phyloP scores from a whole-genome alignment of 805 yeast species.

The Cyberlindnera mississippiensis region DNA sequence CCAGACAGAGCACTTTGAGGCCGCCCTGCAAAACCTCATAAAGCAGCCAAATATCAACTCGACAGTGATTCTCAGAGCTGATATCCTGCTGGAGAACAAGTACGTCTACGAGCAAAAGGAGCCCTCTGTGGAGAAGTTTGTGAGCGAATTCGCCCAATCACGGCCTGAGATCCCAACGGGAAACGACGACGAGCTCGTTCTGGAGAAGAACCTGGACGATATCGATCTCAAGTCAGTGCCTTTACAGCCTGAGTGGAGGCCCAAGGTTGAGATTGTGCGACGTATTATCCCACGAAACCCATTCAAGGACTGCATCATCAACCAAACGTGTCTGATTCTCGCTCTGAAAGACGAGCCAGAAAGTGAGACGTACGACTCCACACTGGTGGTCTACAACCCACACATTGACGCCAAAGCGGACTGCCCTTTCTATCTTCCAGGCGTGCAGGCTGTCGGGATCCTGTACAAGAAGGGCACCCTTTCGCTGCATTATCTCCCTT shows the following conservation, averaged over 20 bases:
- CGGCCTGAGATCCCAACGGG: constrained; percentile 32
- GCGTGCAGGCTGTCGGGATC: constrained; percentile 74
- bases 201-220: constrained; percentile 38
- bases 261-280: constrained; percentile 59
- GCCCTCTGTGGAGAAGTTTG: constrained; percentile 22
- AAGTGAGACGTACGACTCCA: constrained; percentile 31
- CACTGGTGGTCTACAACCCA: constrained; percentile 71
- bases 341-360: constrained; percentile 27
- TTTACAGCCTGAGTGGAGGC: constrained; percentile 28
- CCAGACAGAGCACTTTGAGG: constrained; percentile 53
- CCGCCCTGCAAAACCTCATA: constrained; percentile 76
- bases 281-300: constrained; percentile 92
- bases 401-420: constrained; percentile 58
- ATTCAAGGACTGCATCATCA: constrained; percentile 72
- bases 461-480: constrained; percentile 41
- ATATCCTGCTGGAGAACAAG: constrained; percentile 53
- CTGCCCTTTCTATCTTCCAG: constrained; percentile 88
- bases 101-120: constrained; percentile 34
- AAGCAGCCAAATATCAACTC: constrained; percentile 88
- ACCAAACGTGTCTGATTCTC: constrained; percentile 73
- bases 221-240: constrained; percentile 33
- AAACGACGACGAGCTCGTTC: constrained; percentile 21
- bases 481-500: constrained; percentile 77
- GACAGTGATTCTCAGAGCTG: constrained; percentile 86
- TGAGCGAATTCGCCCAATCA: constrained; percentile 25